A percentile compares a stretch with the other conserved stretches of the same genome.
Conservation (phyloP, 2,329 filamentous ascomycete species). For the Amauroascus niger region DNA sequence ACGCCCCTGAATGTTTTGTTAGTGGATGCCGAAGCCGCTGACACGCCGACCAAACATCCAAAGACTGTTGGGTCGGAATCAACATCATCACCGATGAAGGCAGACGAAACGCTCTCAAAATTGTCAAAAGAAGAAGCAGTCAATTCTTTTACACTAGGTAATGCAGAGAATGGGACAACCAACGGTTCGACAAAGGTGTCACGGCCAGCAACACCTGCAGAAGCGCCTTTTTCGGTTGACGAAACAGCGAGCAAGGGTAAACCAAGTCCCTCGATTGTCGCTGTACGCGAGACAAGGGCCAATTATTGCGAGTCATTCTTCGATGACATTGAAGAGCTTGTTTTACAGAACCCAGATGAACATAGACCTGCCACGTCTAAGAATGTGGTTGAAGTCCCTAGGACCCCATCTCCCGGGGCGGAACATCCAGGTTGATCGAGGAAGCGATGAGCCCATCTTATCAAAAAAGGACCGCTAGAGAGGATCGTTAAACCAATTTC, state of each 20-base stretch:
- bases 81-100: not conserved
- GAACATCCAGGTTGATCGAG: not conserved
- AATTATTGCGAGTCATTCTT: not conserved
- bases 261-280: not conserved
- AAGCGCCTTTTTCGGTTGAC: not conserved
- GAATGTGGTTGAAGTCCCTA: not conserved
- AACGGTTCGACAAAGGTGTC: not conserved
- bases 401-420: not conserved
- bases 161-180: not conserved
- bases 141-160: not conserved
- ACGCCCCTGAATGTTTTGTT: conserved; percentile 16
- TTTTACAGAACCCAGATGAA: not conserved
- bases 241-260: not conserved
- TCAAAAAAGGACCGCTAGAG: not conserved
- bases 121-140: not conserved
- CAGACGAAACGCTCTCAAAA: not conserved
- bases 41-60: not conserved
- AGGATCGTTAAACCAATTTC: not conserved
- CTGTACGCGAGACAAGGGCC: not conserved
- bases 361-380: not conserved
- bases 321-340: not conserved
- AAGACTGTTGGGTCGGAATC: not conserved
- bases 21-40: not conserved
- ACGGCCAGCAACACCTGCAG: not conserved
- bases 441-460: not conserved